A percentile compares a stretch with the other conserved stretches of the same genome.
These are phyloP conservation scores for Coemansia sp. DNA, from an alignment of 192 early-diverging fungal genomes.

Conservation along the genomic window DNA sequence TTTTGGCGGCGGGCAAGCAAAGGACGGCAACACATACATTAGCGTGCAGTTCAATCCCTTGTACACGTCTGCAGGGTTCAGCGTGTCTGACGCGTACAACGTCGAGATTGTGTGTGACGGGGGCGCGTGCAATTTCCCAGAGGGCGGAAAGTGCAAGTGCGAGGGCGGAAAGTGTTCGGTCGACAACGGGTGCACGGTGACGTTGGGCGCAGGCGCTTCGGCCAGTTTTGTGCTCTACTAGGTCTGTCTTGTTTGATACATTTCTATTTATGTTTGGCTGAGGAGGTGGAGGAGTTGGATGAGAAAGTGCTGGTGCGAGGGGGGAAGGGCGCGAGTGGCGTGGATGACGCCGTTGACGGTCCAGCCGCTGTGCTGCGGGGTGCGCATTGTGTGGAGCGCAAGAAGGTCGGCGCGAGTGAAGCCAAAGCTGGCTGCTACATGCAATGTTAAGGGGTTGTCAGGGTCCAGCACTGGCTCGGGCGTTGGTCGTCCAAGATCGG, in stretches of 20 bases:
- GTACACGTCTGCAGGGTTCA: constrained; percentile 35
- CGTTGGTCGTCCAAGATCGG: neutral
- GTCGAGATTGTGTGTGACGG: constrained; percentile 32
- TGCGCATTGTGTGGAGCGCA: neutral
- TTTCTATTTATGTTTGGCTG: no score
- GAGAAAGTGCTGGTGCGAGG: neutral
- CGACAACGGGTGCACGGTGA: constrained; percentile 50
- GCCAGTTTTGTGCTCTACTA: constrained; percentile 45
- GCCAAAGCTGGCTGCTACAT: neutral
- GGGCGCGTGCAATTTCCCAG: constrained; percentile 47
- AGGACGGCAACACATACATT: constrained; percentile 52
- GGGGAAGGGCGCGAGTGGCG: neutral
- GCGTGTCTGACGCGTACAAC: constrained; percentile 21
- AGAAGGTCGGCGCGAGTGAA: neutral
- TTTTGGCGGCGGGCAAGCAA: constrained; percentile 46
- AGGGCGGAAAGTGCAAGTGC: constrained; percentile 50
- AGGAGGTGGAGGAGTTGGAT: neutral
- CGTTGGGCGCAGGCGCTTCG: constrained; percentile 17
- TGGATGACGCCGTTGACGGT: neutral
- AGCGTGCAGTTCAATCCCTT: constrained; percentile 53
- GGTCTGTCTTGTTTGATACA: no score
- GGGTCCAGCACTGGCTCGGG: neutral
- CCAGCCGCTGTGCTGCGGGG: neutral
- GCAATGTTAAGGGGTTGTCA: neutral
- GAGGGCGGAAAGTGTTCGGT: constrained; percentile 45